Conservation (phyloP, 768 basidiomycete species). For the Boletellus ananiceps region DNA sequence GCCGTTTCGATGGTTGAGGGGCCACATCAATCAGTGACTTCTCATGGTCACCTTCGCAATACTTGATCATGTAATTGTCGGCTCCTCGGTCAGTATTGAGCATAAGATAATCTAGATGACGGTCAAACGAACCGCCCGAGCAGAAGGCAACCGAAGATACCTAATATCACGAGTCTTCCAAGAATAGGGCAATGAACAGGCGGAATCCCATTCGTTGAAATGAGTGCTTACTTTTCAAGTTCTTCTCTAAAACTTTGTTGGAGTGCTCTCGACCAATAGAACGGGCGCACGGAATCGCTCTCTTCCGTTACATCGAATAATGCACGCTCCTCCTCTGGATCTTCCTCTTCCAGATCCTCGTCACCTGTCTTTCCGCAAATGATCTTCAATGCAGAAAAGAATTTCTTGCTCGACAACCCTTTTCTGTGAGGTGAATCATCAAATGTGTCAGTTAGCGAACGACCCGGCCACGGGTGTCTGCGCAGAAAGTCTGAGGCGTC, state of each 20-base stretch:
- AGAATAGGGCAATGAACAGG: constrained; percentile 10
- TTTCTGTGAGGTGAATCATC: constrained; percentile 79
- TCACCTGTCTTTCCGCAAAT: constrained; percentile 84
- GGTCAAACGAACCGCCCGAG: constrained; percentile 3
- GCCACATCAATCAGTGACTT: constrained; percentile 76
- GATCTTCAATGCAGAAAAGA: constrained; percentile 64
- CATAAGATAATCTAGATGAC: constrained; percentile 73
- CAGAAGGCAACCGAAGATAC: constrained; percentile 31
- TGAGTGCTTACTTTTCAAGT: constrained; percentile 67
- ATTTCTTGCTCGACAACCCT: constrained; percentile 62
- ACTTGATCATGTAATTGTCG: constrained; percentile 92
- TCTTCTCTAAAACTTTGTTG: constrained; percentile 85
- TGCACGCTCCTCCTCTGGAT: constrained; percentile 69
- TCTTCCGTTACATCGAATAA: constrained; percentile 65
- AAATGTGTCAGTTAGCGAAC: constrained; percentile 79
- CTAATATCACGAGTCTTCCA: constrained; percentile 74
- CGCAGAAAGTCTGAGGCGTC: constrained; percentile 87
- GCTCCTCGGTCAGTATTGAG: constrained; percentile 84
- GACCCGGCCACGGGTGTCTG: constrained; percentile 84
- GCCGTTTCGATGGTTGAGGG: constrained; percentile 60
- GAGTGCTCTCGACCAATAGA: constrained; percentile 77
- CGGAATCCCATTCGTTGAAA: neutral
- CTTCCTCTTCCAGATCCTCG: constrained; percentile 66
- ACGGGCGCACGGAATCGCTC: constrained; percentile 51
- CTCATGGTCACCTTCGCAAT: constrained; percentile 77